Evolutionary conservation across 768 basidiomycete species (phyloP).

Genomic region (Russula ochroleuca): DNA sequence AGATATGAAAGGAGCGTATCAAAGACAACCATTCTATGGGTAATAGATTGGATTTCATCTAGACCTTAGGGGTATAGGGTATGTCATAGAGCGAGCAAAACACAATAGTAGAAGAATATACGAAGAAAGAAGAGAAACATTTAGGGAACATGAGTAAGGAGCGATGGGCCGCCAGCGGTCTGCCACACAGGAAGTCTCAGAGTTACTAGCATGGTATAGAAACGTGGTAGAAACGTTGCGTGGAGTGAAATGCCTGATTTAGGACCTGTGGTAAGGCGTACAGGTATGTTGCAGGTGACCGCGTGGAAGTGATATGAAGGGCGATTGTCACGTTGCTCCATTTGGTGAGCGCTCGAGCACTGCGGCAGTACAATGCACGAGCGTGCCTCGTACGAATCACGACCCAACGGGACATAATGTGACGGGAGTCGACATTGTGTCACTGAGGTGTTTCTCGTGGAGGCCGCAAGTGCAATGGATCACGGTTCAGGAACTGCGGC

Average conservation of each 20-base stretch:
- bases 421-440: not conserved
- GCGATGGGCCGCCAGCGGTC: not conserved
- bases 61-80: not conserved
- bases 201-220: not conserved
- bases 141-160: not conserved
- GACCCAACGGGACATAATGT: not conserved
- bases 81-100: not conserved
- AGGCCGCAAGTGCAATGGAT: not conserved
- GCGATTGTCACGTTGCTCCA: not conserved
- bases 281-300: not conserved
- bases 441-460: not conserved
- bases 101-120: not conserved
- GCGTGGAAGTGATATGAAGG: not conserved
- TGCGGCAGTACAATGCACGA: not conserved
- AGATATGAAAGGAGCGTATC: not conserved
- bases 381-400: not conserved
- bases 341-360: not conserved
- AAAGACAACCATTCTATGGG: not conserved
- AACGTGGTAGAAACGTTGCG: not conserved
- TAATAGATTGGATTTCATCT: not conserved
- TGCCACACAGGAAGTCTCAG: not conserved
- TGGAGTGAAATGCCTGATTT: not conserved
- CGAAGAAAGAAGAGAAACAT: not conserved
- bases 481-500: constrained; percentile 4
- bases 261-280: not conserved